Evolutionary conservation across 148 eudicot genomes (phyloP).

Genomic region (Persicaria maculosa): DNA sequence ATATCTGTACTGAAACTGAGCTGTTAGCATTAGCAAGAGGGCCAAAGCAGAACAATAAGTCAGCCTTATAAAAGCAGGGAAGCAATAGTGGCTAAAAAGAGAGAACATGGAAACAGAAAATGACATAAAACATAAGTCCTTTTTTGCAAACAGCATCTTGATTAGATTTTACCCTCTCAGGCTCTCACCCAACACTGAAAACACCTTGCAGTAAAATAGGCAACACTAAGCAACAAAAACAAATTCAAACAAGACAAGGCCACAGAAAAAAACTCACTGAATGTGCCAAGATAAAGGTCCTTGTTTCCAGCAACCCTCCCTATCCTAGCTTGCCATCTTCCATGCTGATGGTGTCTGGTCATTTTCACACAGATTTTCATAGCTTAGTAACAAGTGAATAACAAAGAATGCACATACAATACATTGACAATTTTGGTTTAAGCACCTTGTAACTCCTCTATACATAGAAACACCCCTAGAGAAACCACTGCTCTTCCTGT

Average conservation of each 20-base stretch:
- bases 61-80: conserved; percentile 37
- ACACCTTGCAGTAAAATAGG: no score
- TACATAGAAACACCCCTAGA: conserved; percentile 92
- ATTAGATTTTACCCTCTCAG: no score
- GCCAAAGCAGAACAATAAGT: conserved; percentile 13
- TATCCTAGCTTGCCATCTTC: conserved; percentile 97
- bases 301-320: conserved; percentile 96
- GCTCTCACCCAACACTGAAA: no score
- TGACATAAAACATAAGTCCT: not conserved
- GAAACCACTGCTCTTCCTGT: conserved; percentile 93
- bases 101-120: conserved; percentile 6
- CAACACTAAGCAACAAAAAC: no score
- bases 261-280: not conserved
- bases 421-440: not conserved
- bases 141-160: not conserved
- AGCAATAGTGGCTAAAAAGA: conserved; percentile 26
- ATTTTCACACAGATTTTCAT: not conserved
- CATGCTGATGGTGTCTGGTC: conserved; percentile 92
- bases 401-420: not conserved
- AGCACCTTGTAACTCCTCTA: conserved; percentile 93
- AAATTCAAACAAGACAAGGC: no score
- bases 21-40: not conserved
- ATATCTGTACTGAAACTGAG: not conserved
- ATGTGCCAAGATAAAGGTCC: conserved; percentile 93
- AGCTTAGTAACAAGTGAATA: not conserved